Evolutionary conservation across 148 eudicot genomes (phyloP), one percentile per base, ranked within the genome.

Genomic region (Vaccinium macrocarpon): DNA sequence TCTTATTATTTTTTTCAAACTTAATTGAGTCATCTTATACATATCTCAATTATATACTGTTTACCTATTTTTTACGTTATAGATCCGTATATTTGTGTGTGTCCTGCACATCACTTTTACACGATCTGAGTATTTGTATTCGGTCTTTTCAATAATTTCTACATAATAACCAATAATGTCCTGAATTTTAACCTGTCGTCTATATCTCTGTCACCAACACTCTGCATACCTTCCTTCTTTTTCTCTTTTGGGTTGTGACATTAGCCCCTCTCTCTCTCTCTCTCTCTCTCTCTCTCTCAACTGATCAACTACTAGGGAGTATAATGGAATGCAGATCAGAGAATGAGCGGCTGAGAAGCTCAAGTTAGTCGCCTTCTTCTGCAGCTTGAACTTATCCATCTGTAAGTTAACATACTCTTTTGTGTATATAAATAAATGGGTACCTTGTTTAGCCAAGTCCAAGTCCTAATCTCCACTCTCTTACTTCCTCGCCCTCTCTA

Each of bases 321-420:
- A 64, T 87, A 85, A 85, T 87, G 87, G 91, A 87, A 84, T 59
- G 57, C n/a, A 66, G 89, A 92, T 90, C 94, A 90, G 94, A 88
- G 84, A 81, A 89, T 89, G 90, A 85, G 82, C 88, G 94, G 94
- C 86, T 90, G 84, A 83, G 86, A 84, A 86, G 66, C 85, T 81
- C 78, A 78, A 89, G 62, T 84, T 75, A 82, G 84, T 85, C 64
- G 78, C 84, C 81, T 75, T 23, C 19, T 89, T 79, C 86, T 82
- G 48, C 8, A 18, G 62, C 62, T 82, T 73, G 29, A 76, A 59
- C 76, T 79, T 87, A 68, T 82, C 46, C 46, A 42, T 42, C 82
- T 84, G 81, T 80, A 62, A 72, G 66, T 70, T 29, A 12, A 9
- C 5, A 9, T 2, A 1, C 29, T 9, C 71, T n/a, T 32, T 21